Evolutionary conservation across 2,329 filamentous ascomycete genomes (phyloP), one percentile per base, ranked within the genome.

Genomic region (Decorospora gaudefroyi): DNA sequence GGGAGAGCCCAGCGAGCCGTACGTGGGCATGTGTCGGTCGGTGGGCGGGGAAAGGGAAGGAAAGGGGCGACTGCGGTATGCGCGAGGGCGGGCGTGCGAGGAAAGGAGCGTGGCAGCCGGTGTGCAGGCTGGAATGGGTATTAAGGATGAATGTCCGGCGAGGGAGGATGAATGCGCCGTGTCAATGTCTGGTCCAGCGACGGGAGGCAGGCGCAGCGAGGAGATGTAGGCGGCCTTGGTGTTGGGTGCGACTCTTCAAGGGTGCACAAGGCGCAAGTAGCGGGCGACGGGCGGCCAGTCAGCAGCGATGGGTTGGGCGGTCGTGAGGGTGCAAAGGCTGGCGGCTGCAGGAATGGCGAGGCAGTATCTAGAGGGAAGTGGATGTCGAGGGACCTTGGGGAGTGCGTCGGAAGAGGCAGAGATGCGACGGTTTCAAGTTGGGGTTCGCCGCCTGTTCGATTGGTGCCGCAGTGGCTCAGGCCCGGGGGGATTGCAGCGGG

Each of bases 1-100:
- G 63, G 87, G 86, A 64, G 86, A 88, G 68, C 80, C 77, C 51
- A 85, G 74, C 57, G 85, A 87, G 70, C 82, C 83, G 85, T 88
- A 88, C 54, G 80, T 78, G 76, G 83, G 86, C 86, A 89, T 90
- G 33, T 49, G 51, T 42, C 31, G 44, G 38, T n/a, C 74, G 81
- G 83, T 82, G 87, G 42, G 11, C 21, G 35, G 32, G 30, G 29
- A n/a, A n/a, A n/a, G n/a, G n/a, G n/a, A n/a, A 25, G 32, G 33
- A 12, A 32, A 29, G 34, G 35, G 42, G 38, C 17, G 43, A 29
- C 30, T 31, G 35, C 34, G 31, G 41, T 41, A 39, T 57, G 31
- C 52, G 54, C 49, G 53, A 48, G 45, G 49, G 35, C 32, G 33
- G 47, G 34, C 28, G n/a, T 46, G 47, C 45, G 45, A 48, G 37